These are phyloP conservation scores for Alternaria panax DNA, from an alignment of 2,329 filamentous ascomycete genomes.

Conservation along the genomic window DNA sequence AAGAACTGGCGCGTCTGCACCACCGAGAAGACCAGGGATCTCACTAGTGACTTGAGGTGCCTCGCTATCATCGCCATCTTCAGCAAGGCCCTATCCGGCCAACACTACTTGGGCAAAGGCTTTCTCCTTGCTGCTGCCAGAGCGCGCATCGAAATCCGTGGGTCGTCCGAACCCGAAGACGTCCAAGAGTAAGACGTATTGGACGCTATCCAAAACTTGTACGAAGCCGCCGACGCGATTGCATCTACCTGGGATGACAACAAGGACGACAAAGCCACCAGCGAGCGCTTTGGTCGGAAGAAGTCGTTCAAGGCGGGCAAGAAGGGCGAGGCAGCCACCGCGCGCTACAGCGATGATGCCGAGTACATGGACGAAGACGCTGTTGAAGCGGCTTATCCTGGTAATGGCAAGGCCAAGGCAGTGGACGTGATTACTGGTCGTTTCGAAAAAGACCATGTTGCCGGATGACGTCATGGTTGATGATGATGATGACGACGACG, in stretches of 20 bases:
- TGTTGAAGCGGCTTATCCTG: background rate
- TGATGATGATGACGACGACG: background rate
- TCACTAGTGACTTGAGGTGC: too few species aligned
- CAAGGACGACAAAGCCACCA: background rate
- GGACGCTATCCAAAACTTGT: background rate
- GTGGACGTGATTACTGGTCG: background rate
- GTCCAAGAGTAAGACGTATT: background rate
- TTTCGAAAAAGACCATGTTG: background rate
- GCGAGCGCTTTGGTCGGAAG: background rate
- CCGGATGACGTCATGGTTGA: background rate
- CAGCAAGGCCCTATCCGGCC: background rate
- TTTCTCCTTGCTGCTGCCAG: background rate
- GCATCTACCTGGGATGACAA: background rate
- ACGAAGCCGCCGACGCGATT: background rate
- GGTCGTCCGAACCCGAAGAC: too few species aligned
- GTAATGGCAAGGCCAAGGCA: background rate
- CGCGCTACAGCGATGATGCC: background rate
- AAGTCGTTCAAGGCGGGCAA: background rate
- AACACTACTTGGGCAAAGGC: background rate
- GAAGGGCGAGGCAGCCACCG: background rate
- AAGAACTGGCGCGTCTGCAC: too few species aligned
- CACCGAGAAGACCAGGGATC: too few species aligned
- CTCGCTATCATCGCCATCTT: too few species aligned
- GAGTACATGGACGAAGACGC: background rate
- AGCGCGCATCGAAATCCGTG: too few species aligned